Percentiles rank a stretch among this genome's conserved stretches.
phyloP scores from a whole-genome alignment of 768 basidiomycete species.

The Agrocybe praecox region DNA sequence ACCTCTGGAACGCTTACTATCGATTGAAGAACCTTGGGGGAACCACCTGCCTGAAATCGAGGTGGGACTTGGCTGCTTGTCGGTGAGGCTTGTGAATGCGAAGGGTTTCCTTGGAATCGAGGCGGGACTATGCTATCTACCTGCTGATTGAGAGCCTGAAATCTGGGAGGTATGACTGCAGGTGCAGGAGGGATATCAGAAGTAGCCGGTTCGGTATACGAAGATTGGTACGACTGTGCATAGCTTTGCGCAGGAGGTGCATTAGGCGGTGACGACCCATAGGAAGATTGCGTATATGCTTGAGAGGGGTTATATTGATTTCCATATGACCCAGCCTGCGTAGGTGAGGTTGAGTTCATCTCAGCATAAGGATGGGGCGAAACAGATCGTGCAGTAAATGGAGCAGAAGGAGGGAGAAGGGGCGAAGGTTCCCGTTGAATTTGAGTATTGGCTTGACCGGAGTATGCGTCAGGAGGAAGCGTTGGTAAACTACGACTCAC shows the following conservation, averaged over 20 bases:
- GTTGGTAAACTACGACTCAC: conserved; percentile 14
- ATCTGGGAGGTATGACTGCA: conserved; percentile 23
- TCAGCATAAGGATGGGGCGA: conserved; percentile 42
- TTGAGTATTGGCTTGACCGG: not conserved
- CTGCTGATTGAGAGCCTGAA: conserved; percentile 25
- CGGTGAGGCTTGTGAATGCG: conserved; percentile 1
- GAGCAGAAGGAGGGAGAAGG: conserved; percentile 38
- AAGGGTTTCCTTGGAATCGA: conserved; percentile 19
- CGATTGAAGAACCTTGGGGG: conserved; percentile 27
- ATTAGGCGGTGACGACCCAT: conserved; percentile 4
- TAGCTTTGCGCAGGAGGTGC: conserved; percentile 19
- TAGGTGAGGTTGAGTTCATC: conserved; percentile 17
- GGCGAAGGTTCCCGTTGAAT: conserved; percentile 14
- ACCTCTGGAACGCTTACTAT: conserved; percentile 12
- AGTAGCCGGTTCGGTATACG: conserved; percentile 9
- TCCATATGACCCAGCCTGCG: conserved; percentile 19
- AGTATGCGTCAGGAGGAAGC: not conserved
- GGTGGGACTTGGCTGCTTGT: conserved; percentile 19
- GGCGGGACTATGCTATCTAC: conserved; percentile 23
- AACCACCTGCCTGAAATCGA: conserved; percentile 24
- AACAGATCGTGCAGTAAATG: conserved; percentile 38
- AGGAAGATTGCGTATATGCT: conserved; percentile 19
- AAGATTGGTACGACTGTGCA: conserved; percentile 21
- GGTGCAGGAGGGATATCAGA: conserved; percentile 6
- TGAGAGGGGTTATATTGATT: conserved; percentile 18